Evolutionary conservation across 208 protist genomes (phyloP), one percentile per base, ranked within the genome.

Genomic region (Crithidia sp.): DNA sequence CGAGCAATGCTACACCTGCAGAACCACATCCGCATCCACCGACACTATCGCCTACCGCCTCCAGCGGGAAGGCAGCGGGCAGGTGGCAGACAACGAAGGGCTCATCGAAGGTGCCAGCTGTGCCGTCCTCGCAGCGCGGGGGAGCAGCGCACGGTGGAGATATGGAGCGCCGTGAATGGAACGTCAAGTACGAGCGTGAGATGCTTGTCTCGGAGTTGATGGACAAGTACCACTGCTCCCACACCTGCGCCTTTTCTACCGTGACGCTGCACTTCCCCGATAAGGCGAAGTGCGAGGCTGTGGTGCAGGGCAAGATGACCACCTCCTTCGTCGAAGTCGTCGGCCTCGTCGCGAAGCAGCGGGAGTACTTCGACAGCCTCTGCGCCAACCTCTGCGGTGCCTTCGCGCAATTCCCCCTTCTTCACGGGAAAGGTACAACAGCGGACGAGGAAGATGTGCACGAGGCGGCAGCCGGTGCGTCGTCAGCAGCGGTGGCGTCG

Each of bases 301-400:
- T 78, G 40, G 49, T 91, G 50, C 37, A 56, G 4, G 71, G 52
- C 4, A 92, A 87, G 74, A 69, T 74, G 68, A 71, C 44, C 7
- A 39, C 41, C 5, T 79, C 86, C 7, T 89, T 79, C 50, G 50
- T 92, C 14, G 61, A 91, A 58, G 81, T 70, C 10, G 59, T 94
- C 28, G 79, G 87, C 9, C 70, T 94, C 12, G 77, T 77, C n/a
- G 53, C 49, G 3, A 70, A 61, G 17, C 89, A 92, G 63, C 47
- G 67, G 19, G 67, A 79, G 52, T 88, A 88, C 55, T 7, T 86
- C 14, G 47, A 76, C 28, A 45, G 28, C 8, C 56, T 81, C 8
- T 61, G 54, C 67, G 47, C 44, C 44, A 55, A 74, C 43, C 67
- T 79, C 39, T 53, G n/a, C 40, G 36, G 1, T 36, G 67, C 74